Percentiles rank a stretch among this genome's conserved stretches.
Conservation (phyloP, 805 yeast genomes). For the Starmerella roubikii region DNA sequence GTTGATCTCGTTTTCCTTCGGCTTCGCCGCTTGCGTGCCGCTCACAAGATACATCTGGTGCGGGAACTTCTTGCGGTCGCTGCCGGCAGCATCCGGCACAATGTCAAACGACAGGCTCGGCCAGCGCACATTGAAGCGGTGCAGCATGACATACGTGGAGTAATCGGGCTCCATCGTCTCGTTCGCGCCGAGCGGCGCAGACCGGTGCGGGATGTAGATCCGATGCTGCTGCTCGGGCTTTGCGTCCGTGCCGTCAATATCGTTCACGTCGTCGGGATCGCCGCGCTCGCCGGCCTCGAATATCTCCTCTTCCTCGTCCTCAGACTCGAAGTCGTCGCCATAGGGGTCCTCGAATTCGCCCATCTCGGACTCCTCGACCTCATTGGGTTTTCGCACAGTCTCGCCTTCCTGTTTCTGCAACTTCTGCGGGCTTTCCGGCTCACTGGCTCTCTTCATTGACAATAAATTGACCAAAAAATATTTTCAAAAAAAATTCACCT, state of each 20-base stretch:
- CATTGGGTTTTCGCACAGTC: not conserved
- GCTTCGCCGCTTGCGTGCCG: conserved; percentile 82
- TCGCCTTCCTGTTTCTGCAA: conserved; percentile 7
- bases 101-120: conserved; percentile 88
- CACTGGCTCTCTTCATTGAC: conserved; percentile 17
- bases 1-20: conserved; percentile 78
- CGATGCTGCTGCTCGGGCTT: conserved; percentile 24
- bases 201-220: conserved; percentile 75
- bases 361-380: conserved; percentile 25
- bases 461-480: too few relatives aligned
- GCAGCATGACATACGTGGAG: conserved; percentile 89
- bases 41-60: conserved; percentile 75
- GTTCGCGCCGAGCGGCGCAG: conserved; percentile 85
- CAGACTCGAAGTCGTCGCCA: conserved; percentile 81
- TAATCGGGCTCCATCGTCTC: conserved; percentile 96
- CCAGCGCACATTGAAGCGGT: conserved; percentile 89
- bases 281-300: conserved; percentile 85
- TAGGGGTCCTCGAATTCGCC: conserved; percentile 46
- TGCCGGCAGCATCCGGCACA: conserved; percentile 73
- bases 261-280: conserved; percentile 72
- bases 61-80: conserved; percentile 80
- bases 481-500: conserved; percentile 4
- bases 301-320: conserved; percentile 45
- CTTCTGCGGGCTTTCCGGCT: conserved; percentile 8
- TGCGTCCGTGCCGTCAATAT: conserved; percentile 20